Evolutionary conservation across 83 land plant species (phyloP).

Genomic region (Diphasiastrum complanatum): DNA sequence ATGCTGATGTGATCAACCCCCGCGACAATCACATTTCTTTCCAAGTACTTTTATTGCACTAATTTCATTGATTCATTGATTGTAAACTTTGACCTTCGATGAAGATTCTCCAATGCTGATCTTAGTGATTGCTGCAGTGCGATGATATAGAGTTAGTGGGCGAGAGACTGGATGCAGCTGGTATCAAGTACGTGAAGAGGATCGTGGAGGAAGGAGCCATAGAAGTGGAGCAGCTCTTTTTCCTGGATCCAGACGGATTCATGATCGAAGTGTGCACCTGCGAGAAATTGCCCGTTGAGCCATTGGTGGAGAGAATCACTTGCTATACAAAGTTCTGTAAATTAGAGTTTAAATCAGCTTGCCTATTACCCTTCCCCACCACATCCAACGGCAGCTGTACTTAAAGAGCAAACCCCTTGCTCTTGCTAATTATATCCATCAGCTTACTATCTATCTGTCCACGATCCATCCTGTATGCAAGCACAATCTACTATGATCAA

Average conservation of each 20-base stretch:
- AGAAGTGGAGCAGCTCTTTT: slow-evolving; percentile 64
- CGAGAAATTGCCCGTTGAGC: slow-evolving; percentile 60
- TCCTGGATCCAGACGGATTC: slow-evolving; percentile 83
- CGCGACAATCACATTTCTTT: slow-evolving; percentile 80
- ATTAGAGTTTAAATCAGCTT: too few relatives aligned
- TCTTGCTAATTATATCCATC: too few relatives aligned
- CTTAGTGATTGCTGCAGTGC: slow-evolving; percentile 28
- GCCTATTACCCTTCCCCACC: too few relatives aligned
- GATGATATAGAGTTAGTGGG: slow-evolving; percentile 55
- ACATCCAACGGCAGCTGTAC: too few relatives aligned
- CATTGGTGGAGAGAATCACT: slow-evolving; percentile 14
- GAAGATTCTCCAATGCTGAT: background rate
- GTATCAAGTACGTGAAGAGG: slow-evolving; percentile 38
- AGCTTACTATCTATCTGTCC: too few relatives aligned
- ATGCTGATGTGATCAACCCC: slow-evolving; percentile 39
- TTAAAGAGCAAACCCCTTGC: too few relatives aligned
- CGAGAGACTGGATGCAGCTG: slow-evolving; percentile 36
- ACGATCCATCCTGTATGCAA: too few relatives aligned
- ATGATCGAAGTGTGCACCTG: slow-evolving; percentile 92
- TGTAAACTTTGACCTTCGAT: too few relatives aligned
- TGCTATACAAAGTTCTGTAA: too few relatives aligned
- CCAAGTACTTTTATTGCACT: slow-evolving; percentile 31
- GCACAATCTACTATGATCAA: too few relatives aligned
- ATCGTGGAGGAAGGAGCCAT: slow-evolving; percentile 39
- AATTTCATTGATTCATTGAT: background rate